Evolutionary conservation across 345 rosid species (phyloP), one percentile per base, ranked within the genome.

Genomic region (Gossypium ekmanianum): DNA sequence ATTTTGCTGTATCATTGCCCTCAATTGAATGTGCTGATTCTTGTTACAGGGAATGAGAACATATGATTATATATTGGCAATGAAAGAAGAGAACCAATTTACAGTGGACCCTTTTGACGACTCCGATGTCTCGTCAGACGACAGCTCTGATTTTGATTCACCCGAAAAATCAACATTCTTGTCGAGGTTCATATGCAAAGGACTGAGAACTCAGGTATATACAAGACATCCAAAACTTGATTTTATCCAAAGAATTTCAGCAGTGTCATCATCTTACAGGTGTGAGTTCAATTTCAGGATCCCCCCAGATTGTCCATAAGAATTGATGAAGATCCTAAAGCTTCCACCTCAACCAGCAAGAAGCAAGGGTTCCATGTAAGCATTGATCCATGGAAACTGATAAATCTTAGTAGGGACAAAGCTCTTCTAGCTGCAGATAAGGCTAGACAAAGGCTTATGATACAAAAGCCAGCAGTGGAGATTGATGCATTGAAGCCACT

Each of bases 31-130:
- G 22, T 22, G 16, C 22, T 24, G 50, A 47, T 74, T 26, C 17
- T 73, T 72, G 62, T 55, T 80, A 77, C 86, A 91, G 97, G 98
- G 98, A 78, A 95, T 93, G 86, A 91, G 96, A 86, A 95, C 97
- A 68, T 95, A 95, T 80, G 98, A 95, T 78, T 90, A 90, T 74
- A 92, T 92, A 79, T 80, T 91, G 85, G 99, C 99, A 3, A 93
- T 93, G 97, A 91, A 85, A 81, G 98, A 92, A 76, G 96, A 87
- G 85, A 91, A 80, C 71, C 85, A 93, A 75, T 86, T 90, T 51
- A 54, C 84, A 73, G 88, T 84, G n/a, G 93, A 91, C n/a, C 85
- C 84, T 11, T 93, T 87, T 58, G 94, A 90, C 74, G 96, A 90
- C 79, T 84, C 90, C n/a, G 99, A 88, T 78, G 79, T 79, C 43